Evolutionary conservation across 2,329 filamentous ascomycete species (phyloP), one percentile per base, ranked within the genome.

Genomic region (Epichloe scottii): DNA sequence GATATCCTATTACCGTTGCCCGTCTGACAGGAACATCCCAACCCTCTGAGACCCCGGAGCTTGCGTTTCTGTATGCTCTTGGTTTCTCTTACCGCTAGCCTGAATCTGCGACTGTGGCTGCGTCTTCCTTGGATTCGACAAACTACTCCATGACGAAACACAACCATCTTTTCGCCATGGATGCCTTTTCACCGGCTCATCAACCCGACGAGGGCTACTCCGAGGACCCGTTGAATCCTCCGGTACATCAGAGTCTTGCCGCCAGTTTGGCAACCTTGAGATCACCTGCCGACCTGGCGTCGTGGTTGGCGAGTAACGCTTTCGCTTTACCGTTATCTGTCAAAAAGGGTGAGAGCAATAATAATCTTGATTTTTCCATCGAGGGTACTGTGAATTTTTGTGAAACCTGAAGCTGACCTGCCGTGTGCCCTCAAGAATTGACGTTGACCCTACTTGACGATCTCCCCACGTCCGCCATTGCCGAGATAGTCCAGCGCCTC

Each of bases 181-280:
- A 75, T 59, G 61, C 69, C 44, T 72, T 73, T 54, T 66, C 78
- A 34, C 74, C 78, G 57, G 73, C 65, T 15, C 73, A 76, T 53
- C 73, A 82, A 65, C 77, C 89, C 53, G 88, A 94, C 70, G 89
- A 94, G 70, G 89, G 89, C 60, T 94, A 93, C 66, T 90, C 87
- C 5, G 87, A 93, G 64, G 87, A 90, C 58, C 78, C 78, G 53
- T 67, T 81, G 49, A 76, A 74, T 57, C 68, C 72, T 11, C 63
- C 66, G 50, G 58, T 62, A 5, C 58, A 61, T 58, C 58, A 59
- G 59, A 60, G 62, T 55, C 51, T 69, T 54, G 54, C 68, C 55
- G 57, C 55, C 23, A 52, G 62, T 6, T 60, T 71, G 45, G 59
- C 66, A 14, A 63, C 65, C 45, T 59, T 68, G 49, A 66, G 63